Evolutionary conservation across 495 filamentous ascomycete genomes (phyloP).

Genomic region (Neurospora sp.): DNA sequence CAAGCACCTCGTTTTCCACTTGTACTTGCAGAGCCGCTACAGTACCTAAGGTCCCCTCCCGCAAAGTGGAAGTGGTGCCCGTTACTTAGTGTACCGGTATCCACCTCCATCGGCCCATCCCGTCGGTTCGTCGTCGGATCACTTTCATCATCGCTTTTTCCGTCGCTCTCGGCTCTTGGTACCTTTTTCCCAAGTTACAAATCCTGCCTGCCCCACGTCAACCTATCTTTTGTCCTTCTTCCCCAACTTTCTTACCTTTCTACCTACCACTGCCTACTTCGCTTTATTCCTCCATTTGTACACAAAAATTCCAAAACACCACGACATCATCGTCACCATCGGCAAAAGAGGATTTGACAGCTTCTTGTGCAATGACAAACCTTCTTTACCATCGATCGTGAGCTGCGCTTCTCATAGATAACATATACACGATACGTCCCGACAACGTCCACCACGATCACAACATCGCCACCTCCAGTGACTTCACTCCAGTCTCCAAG

Average conservation of each 20-base stretch:
- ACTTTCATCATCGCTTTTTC: background rate
- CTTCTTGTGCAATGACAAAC: conserved; percentile 16
- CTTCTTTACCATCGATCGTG: conserved; percentile 9
- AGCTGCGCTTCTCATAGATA: conserved; percentile 13
- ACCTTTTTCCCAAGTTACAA: background rate
- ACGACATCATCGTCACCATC: background rate
- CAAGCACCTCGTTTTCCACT: background rate
- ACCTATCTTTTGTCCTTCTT: background rate
- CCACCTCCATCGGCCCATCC: background rate
- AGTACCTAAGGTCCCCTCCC: background rate
- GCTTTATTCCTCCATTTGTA: background rate
- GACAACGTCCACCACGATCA: background rate
- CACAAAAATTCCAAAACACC: background rate
- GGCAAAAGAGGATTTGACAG: background rate
- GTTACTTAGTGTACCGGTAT: background rate
- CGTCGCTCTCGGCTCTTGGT: background rate
- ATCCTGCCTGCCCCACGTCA: conserved; percentile 1
- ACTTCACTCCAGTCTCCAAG: background rate
- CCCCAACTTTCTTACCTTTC: conserved; percentile 1
- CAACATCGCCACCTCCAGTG: background rate
- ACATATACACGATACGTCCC: background rate
- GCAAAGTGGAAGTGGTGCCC: background rate
- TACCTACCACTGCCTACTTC: background rate
- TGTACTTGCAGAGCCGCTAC: background rate
- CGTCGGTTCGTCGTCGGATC: background rate